These are phyloP conservation scores for Claviceps pusilla DNA, from an alignment of 2,329 filamentous ascomycete species.

Conservation along the genomic window DNA sequence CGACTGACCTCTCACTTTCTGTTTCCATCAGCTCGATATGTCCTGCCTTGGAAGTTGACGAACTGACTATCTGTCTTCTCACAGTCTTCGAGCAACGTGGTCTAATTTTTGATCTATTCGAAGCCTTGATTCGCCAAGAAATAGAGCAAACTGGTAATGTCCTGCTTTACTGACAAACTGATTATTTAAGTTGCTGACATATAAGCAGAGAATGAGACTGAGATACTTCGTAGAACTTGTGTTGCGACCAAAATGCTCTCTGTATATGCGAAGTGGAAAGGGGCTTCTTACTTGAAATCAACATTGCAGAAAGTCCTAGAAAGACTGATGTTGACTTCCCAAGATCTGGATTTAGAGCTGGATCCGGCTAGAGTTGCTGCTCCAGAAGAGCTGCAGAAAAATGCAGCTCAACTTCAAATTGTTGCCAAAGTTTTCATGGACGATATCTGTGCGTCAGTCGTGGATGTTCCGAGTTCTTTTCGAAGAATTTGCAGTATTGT, in stretches of 20 bases:
- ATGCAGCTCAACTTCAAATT: conserved; percentile 48
- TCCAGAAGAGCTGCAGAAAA: conserved; percentile 49
- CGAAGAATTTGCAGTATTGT: conserved; percentile 53
- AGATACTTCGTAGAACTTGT: conserved; percentile 51
- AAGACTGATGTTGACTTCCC: conserved; percentile 49
- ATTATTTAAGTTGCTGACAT: conserved; percentile 7
- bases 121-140: conserved; percentile 53
- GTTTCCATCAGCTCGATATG: conserved; percentile 51
- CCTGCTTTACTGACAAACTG: not conserved
- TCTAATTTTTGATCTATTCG: conserved; percentile 45
- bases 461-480: conserved; percentile 47
- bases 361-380: conserved; percentile 47
- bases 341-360: conserved; percentile 52
- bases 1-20: conserved; percentile 46
- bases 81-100: conserved; percentile 57
- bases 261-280: conserved; percentile 59
- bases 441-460: conserved; percentile 49
- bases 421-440: conserved; percentile 59
- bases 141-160: conserved; percentile 46
- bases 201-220: conserved; percentile 45
- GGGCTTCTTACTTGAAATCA: conserved; percentile 43
- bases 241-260: conserved; percentile 61
- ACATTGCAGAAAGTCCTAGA: conserved; percentile 54
- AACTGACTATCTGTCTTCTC: conserved; percentile 50
- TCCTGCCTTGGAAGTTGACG: conserved; percentile 53